These are phyloP conservation scores for Antarctomyces pellizariae DNA, from an alignment of 495 filamentous ascomycete species.

Conservation along the genomic window DNA sequence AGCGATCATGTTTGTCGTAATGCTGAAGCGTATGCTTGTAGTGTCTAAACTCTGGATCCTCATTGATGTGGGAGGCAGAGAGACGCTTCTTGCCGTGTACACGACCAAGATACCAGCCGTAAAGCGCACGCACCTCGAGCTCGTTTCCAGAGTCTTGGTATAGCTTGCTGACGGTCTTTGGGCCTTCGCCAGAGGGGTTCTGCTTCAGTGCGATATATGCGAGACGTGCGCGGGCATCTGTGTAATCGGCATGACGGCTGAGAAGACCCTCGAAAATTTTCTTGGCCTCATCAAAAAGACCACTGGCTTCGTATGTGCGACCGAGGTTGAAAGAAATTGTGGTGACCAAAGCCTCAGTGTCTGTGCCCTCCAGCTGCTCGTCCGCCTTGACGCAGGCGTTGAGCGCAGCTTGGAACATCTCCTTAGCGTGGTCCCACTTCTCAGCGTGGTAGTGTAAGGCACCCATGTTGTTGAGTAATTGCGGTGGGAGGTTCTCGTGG, in stretches of 20 bases:
- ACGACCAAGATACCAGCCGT: slow-evolving; percentile 78
- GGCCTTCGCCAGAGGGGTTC: slow-evolving; percentile 62
- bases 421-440: slow-evolving; percentile 55
- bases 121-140: slow-evolving; percentile 74
- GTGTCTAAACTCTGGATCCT: slow-evolving; percentile 77
- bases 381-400: slow-evolving; percentile 60
- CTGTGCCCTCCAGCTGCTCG: slow-evolving; percentile 40
- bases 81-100: slow-evolving; percentile 53
- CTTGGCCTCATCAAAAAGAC: slow-evolving; percentile 58
- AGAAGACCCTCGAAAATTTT: slow-evolving; percentile 70
- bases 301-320: slow-evolving; percentile 79
- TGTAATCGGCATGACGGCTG: slow-evolving; percentile 67
- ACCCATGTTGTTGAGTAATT: slow-evolving; percentile 90
- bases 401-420: slow-evolving; percentile 71
- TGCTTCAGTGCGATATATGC: slow-evolving; percentile 79
- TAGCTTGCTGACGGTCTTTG: slow-evolving; percentile 57
- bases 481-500: slow-evolving; percentile 58
- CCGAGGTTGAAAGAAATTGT: slow-evolving; percentile 91
- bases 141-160: slow-evolving; percentile 59
- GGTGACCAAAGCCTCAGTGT: slow-evolving; percentile 74
- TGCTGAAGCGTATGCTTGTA: slow-evolving; percentile 90
- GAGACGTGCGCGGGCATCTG: slow-evolving; percentile 65
- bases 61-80: slow-evolving; percentile 54
- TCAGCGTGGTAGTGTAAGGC: slow-evolving; percentile 81
- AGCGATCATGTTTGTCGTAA: slow-evolving; percentile 90